Base-by-base conservation (phyloP, 2,329 filamentous ascomycete species). In the Xylaria sp. region DNA sequence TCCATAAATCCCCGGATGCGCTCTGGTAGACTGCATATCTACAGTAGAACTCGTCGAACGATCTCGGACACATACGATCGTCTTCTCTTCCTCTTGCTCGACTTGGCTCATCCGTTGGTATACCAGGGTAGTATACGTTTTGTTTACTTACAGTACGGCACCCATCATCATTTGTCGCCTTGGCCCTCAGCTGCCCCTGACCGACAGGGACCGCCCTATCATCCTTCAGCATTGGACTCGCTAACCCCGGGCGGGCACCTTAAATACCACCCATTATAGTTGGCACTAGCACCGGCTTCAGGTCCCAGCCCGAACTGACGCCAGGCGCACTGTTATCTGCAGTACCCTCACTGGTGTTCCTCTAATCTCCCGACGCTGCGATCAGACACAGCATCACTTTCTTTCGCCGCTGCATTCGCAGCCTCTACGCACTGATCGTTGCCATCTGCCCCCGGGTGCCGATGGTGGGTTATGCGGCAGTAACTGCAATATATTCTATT, bases 351-450 rank as follows among this genome's bases (percentile, higher is more conserved):
- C 13, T 33, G 43, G 43, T 17, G 48, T 53, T 47, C 63, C 59
- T 60, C 47, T 57, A 66, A 66, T 66, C 51, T 53, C 35, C 54
- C 54, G 37, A 38, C 53, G 58, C 55, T 37, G 49, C 21, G 38
- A 19, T 55, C 59, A 41, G 62, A 54, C 63, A 52, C 54, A 41
- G 37, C 43, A 47, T 55, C 43, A 58, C 58, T 21, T 44, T 46
- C 56, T 21, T 70, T 72, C 70, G 67, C 58, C 58, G 40, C 64
- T 60, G 60, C 64, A 56, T 53, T 56, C 47, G 63, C 66, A 68
- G 69, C 70, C 67, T 63, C 58, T 46, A 41, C 62, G 65, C 67
- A 68, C 66, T 70, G 68, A 68, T 68, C 67, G 64, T 72, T 67
- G 49, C 71, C 68, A 66, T 73, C 68, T 65, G 64, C 67, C 67